Evolutionary conservation across 140 eudicot genomes (phyloP).

Genomic region (Oenanthe javanica): DNA sequence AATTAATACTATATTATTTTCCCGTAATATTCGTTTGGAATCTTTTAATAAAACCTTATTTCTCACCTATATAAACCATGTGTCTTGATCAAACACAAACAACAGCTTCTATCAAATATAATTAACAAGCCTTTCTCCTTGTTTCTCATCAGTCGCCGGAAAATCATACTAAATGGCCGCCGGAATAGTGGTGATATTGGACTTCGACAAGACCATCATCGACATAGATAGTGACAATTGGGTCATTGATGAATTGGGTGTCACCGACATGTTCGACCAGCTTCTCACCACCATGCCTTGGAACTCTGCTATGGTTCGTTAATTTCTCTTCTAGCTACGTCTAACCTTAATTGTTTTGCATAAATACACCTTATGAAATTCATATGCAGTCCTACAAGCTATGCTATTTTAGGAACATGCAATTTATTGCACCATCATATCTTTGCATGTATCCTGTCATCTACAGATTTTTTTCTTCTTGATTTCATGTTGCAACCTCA

Average conservation of each 20-base stretch:
- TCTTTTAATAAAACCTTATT: not conserved
- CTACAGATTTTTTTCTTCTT: too few species aligned
- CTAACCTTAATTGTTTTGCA: too few species aligned
- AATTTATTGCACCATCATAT: not conserved
- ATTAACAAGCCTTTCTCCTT: not conserved
- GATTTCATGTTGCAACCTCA: not conserved
- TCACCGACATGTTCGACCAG: slow-evolving; percentile 58
- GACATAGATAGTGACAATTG: slow-evolving; percentile 85
- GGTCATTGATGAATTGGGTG: slow-evolving; percentile 75
- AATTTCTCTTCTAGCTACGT: not conserved
- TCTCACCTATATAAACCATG: not conserved
- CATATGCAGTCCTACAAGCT: too few species aligned
- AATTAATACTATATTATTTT: not conserved
- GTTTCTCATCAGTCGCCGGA: not conserved
- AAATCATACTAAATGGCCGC: slow-evolving; percentile 31
- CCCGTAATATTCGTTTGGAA: slow-evolving; percentile 4
- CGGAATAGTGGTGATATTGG: slow-evolving; percentile 60
- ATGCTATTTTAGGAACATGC: too few species aligned
- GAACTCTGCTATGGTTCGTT: slow-evolving; percentile 68
- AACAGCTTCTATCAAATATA: not conserved
- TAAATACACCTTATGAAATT: too few species aligned
- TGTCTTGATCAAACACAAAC: not conserved
- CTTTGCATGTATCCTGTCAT: too few species aligned
- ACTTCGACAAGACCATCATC: slow-evolving; percentile 87
- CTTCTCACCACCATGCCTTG: slow-evolving; percentile 87